phyloP scores from a whole-genome alignment of 1,284 basidiomycete species.

The Apiotrichum akiyoshidainum region DNA sequence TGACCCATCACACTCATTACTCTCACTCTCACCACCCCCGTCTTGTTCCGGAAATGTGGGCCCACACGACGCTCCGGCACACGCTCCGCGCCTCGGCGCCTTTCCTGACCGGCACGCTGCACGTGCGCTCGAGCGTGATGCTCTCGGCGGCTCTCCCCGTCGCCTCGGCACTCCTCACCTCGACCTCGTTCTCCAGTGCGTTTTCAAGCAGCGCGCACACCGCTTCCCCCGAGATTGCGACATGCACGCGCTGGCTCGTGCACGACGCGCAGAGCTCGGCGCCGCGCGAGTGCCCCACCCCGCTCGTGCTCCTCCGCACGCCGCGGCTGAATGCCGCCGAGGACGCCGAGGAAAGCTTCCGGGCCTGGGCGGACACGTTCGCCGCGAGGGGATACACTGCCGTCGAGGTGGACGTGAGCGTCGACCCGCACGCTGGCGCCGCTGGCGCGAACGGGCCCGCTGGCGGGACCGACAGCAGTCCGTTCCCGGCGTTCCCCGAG shows the following conservation, averaged over 20 bases:
- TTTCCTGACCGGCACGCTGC: neutral
- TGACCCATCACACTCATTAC: neutral
- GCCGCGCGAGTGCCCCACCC: constrained; percentile 40
- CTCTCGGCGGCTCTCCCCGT: constrained; percentile 1
- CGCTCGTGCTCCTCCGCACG: constrained; percentile 38
- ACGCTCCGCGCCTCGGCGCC: neutral
- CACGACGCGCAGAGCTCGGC: constrained; percentile 30
- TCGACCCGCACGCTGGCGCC: constrained; percentile 8
- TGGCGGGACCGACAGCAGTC: neutral
- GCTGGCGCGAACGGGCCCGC: neutral
- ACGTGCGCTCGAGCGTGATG: neutral
- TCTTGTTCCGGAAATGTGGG: neutral
- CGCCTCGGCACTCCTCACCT: constrained; percentile 4
- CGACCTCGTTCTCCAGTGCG: neutral
- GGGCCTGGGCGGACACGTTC: constrained; percentile 55
- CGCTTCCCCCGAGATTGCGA: neutral
- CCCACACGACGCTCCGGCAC: constrained; percentile 1
- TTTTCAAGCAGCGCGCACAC: neutral
- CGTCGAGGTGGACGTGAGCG: constrained; percentile 57
- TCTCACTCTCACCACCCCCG: no score
- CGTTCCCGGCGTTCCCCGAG: constrained; percentile 5
- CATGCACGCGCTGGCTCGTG: constrained; percentile 35
- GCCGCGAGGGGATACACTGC: constrained; percentile 62
- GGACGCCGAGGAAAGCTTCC: constrained; percentile 18
- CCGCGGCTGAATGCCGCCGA: constrained; percentile 20